Evolutionary conservation across 2,329 filamentous ascomycete species (phyloP).

Genomic region (Shiraia bambusicola): DNA sequence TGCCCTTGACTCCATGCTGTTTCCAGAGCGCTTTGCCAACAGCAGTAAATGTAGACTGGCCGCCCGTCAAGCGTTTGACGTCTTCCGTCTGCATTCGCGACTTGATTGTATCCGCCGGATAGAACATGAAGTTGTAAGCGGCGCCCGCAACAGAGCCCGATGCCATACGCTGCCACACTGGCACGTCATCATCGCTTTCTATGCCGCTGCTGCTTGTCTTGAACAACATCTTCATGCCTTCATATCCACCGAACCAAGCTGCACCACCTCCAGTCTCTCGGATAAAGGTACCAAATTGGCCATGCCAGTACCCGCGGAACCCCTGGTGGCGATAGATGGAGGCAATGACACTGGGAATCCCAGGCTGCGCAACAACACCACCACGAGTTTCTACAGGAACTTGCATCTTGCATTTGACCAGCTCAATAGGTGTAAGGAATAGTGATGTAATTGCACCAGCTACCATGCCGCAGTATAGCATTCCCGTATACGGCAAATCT

Average conservation of each 20-base stretch:
- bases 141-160: slow-evolving; percentile 88
- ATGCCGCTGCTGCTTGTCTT: slow-evolving; percentile 49
- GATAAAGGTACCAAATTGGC: slow-evolving; percentile 89
- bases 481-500: slow-evolving; percentile 70
- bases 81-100: slow-evolving; percentile 92
- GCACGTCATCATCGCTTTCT: slow-evolving; percentile 61
- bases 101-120: slow-evolving; percentile 96
- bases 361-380: slow-evolving; percentile 53
- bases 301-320: slow-evolving; percentile 87
- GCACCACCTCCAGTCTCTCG: slow-evolving; percentile 90
- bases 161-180: slow-evolving; percentile 82
- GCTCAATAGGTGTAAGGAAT: slow-evolving; percentile 89
- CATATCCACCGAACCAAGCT: slow-evolving; percentile 77
- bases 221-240: slow-evolving; percentile 66
- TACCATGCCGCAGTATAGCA: slow-evolving; percentile 79
- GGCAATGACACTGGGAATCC: slow-evolving; percentile 70
- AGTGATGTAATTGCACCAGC: slow-evolving; percentile 88
- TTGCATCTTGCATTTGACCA: slow-evolving; percentile 98
- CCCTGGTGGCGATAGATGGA: slow-evolving; percentile 83
- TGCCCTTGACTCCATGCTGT: slow-evolving; percentile 75
- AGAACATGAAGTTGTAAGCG: slow-evolving; percentile 96
- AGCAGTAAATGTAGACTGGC: slow-evolving; percentile 67
- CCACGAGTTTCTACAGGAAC: slow-evolving; percentile 57
- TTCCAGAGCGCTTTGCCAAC: slow-evolving; percentile 76
- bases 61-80: slow-evolving; percentile 55